Evolutionary conservation across 306 rosid species (phyloP), one percentile per base, ranked within the genome.

Genomic region (Elaeagnus macrophylla): DNA sequence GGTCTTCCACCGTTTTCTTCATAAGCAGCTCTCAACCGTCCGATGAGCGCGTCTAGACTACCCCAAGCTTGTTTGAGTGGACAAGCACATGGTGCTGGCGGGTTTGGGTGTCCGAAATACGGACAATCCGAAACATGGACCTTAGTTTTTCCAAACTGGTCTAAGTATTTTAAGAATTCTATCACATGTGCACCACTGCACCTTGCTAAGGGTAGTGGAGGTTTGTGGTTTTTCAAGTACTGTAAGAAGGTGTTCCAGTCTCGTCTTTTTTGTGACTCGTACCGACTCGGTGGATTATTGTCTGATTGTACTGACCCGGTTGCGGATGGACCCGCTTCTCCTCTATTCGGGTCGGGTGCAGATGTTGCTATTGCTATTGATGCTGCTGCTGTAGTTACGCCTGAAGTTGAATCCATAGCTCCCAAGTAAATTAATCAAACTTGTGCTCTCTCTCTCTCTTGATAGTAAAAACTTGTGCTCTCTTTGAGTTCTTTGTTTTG

Each of bases 141-240:
- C 68, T 90, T 90, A 0, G 97, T 90, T 60, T 90, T 90, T 7
- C 97, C 97, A 41, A 90, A 90, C 70, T 91, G 99, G 56, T 91
- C 99, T 9, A 91, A 60, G 54, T 91, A 91, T 63, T 87, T 91
- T 48, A 91, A 60, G 76, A 87, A 91, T 45, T 91, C 99, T 57
- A 91, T 84, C 61, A 91, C 99, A 67, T 91, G 96, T 2, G 99
- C 99, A 6, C 99, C 99, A 58, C 99, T 91, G 84, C 99, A 91
- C 50, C 93, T 75, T 0, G 83, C 87, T 19, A 91, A 57, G 15
- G 88, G 73, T 59, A 91, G 78, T 48, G 99, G 99, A 17, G 99
- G 99, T 74, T 91, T 91, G 81, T 91, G 96, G 77, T 84, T 91
- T 70, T 61, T 79, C 43, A 91, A 59, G 72, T 91, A 91, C 80